phyloP scores from a whole-genome alignment of 2,329 filamentous ascomycete genomes.

The Exophiala mesophila region DNA sequence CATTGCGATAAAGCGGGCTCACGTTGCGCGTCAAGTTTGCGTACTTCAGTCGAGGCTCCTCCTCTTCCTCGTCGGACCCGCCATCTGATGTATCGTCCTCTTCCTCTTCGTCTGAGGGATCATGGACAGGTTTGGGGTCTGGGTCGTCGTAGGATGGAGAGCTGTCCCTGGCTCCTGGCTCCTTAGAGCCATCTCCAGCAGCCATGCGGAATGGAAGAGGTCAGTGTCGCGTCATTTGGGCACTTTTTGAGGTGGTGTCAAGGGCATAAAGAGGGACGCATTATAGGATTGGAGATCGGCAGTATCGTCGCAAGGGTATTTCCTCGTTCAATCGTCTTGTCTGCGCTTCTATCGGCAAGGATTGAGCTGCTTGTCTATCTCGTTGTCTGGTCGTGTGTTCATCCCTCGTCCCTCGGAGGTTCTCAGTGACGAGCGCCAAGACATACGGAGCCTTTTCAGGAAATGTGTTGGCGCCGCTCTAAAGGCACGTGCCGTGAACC shows the following conservation, averaged over 20 bases:
- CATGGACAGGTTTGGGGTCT: neutral
- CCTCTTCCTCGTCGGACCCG: constrained; percentile 78
- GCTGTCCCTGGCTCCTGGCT: constrained; percentile 21
- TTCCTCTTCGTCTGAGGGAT: constrained; percentile 21
- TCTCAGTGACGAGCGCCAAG: constrained; percentile 20
- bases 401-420: constrained; percentile 3
- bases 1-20: constrained; percentile 80
- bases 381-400: neutral
- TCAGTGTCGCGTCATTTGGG: constrained; percentile 17
- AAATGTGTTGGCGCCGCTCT: neutral
- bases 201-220: constrained; percentile 22
- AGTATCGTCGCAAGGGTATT: no score
- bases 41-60: constrained; percentile 93
- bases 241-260: neutral
- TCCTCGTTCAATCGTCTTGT: neutral
- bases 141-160: constrained; percentile 1
- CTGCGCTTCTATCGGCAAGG: neutral
- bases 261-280: no score
- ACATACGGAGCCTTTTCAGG: constrained; percentile 4
- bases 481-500: no score
- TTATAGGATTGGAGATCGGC: no score
- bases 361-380: neutral
- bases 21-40: constrained; percentile 77
- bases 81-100: constrained; percentile 60
- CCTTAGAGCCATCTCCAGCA: constrained; percentile 28